These are phyloP conservation scores for Colletotrichum graminicola DNA, from an alignment of 2,329 filamentous ascomycete species.

Conservation along the genomic window DNA sequence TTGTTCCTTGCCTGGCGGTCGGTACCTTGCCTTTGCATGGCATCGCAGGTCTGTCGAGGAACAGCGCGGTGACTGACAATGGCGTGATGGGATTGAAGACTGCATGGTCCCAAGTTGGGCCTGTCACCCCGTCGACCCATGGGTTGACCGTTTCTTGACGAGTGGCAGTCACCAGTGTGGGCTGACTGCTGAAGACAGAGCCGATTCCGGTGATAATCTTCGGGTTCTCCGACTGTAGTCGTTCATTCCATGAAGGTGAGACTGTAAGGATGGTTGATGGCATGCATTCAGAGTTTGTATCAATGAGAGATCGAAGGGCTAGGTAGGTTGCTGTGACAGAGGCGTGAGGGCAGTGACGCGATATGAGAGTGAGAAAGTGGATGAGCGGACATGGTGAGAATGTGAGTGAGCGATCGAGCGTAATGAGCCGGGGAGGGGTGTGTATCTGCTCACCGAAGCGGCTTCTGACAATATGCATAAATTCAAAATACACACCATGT, in stretches of 20 bases:
- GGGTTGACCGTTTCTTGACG: not conserved
- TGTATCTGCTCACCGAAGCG: not conserved
- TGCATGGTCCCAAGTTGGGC: constrained; percentile 3
- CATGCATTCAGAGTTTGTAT: constrained; percentile 5
- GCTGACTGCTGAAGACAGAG: not conserved
- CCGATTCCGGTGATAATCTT: not conserved
- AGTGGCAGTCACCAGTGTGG: not conserved
- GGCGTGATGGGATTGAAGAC: not conserved
- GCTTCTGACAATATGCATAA: constrained; percentile 28
- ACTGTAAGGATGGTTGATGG: constrained; percentile 31
- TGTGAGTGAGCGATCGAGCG: constrained; percentile 18
- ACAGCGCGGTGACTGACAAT: constrained; percentile 9
- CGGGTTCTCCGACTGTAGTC: constrained; percentile 14
- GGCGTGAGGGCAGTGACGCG: not conserved
- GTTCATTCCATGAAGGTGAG: constrained; percentile 32
- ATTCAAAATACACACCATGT: not conserved
- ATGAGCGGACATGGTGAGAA: constrained; percentile 16
- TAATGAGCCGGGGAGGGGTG: constrained; percentile 18
- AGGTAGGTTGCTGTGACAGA: constrained; percentile 2
- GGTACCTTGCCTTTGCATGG: constrained; percentile 12
- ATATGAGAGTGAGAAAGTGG: not conserved
- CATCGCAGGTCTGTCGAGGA: constrained; percentile 32
- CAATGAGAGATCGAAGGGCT: not conserved
- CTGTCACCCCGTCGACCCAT: not conserved
- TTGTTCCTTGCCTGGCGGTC: not conserved